Conservation (phyloP, 306 rosid species). For the Cyclanthera cordifolia region DNA sequence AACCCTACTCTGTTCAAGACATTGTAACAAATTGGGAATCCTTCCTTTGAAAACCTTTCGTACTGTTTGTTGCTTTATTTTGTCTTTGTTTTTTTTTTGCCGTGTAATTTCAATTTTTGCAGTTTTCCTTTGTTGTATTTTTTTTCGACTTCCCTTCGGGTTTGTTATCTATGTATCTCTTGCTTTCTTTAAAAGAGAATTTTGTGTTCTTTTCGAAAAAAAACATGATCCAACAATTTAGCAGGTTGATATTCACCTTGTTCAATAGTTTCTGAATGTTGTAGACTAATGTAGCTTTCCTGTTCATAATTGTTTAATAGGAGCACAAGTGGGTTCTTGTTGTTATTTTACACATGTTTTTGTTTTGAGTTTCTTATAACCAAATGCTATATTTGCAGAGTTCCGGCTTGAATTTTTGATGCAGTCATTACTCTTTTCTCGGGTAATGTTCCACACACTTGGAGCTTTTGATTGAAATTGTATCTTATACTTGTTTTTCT, state of each 20-base stretch:
- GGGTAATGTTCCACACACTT: constrained; percentile 38
- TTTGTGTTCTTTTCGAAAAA: too few species aligned
- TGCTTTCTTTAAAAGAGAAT: too few species aligned
- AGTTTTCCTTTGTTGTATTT: too few species aligned
- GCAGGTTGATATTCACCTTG: neutral
- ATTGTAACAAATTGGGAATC: too few species aligned
- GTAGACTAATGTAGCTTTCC: neutral
- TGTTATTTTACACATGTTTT: neutral
- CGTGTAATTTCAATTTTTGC: too few species aligned
- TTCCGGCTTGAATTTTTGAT: constrained; percentile 84
- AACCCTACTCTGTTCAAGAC: too few species aligned
- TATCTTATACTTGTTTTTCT: neutral
- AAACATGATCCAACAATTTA: too few species aligned
- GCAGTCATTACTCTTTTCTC: constrained; percentile 84
- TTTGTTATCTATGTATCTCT: too few species aligned
- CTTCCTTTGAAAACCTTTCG: too few species aligned
- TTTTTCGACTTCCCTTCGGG: too few species aligned
- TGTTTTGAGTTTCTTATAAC: constrained; percentile 19
- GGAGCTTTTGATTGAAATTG: neutral
- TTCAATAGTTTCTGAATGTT: neutral
- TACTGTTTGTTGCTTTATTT: too few species aligned
- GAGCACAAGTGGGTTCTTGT: neutral
- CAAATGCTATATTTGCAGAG: constrained; percentile 43
- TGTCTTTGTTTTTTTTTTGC: too few species aligned
- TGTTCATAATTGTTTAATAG: neutral